Conservation (phyloP, 208 protist species). For the Acanthamoeba lenticulata region DNA sequence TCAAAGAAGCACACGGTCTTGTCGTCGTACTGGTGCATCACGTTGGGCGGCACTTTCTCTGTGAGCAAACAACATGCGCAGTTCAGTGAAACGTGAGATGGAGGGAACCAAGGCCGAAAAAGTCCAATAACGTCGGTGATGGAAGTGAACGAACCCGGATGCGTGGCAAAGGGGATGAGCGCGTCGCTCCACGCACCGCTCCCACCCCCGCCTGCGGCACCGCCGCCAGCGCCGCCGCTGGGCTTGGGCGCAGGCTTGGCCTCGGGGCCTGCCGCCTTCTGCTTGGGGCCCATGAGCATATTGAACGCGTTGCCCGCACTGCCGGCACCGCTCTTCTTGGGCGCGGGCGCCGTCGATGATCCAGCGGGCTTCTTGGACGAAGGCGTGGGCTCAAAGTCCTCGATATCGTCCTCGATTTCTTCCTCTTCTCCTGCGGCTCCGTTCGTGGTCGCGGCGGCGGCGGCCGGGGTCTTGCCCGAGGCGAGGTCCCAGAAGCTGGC, state of each 20-base stretch:
- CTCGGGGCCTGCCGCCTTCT: neutral
- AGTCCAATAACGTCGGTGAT: no score
- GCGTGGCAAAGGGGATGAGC: neutral
- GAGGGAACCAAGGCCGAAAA: no score
- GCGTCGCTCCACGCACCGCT: conserved; percentile 14
- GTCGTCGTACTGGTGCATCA: conserved; percentile 37
- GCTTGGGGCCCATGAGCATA: no score
- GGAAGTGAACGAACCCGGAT: neutral
- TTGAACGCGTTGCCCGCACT: conserved; percentile 54
- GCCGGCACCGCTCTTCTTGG: neutral
- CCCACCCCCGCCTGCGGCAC: neutral
- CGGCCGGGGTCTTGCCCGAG: neutral
- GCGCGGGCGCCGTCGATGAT: no score
- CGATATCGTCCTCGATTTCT: neutral
- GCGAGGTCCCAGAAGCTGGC: neutral
- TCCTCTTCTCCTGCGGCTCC: no score
- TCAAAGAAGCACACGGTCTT: conserved; percentile 44
- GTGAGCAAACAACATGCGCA: no score
- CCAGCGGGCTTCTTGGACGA: no score
- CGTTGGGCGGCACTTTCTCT: neutral
- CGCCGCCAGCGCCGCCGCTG: neutral
- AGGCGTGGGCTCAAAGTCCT: conserved; percentile 5
- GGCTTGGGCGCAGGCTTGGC: no score
- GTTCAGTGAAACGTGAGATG: no score
- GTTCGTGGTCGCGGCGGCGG: no score